Conservation (phyloP, 306 rosid genomes). For the Sesbania bispinosa region DNA sequence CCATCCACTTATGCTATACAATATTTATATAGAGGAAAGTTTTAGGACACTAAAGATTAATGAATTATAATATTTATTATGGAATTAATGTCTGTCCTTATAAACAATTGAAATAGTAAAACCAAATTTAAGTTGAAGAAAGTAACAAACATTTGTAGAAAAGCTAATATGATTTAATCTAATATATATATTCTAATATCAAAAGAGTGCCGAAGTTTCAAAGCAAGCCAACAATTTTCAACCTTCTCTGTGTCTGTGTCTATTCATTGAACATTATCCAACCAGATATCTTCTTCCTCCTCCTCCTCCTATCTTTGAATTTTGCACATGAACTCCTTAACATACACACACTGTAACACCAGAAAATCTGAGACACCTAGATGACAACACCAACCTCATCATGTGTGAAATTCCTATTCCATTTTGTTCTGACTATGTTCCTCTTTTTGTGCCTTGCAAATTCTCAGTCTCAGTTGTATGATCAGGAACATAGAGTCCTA, state of each 20-base stretch:
- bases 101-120: too few species aligned
- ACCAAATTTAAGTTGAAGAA: too few species aligned
- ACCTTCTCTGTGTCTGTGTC: not conserved
- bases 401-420: not conserved
- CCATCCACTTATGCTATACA: too few species aligned
- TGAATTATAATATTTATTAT: too few species aligned
- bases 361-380: not conserved
- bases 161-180: too few species aligned
- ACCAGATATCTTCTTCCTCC: slow-evolving; percentile 9
- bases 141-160: too few species aligned
- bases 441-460: slow-evolving; percentile 1
- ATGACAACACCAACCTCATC: slow-evolving; percentile 10
- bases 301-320: not conserved
- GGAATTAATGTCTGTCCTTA: too few species aligned
- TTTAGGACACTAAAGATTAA: too few species aligned
- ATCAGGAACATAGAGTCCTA: slow-evolving; percentile 20
- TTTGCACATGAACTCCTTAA: not conserved
- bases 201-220: not conserved
- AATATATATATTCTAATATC: too few species aligned
- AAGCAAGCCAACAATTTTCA: slow-evolving; percentile 1
- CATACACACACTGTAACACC: not conserved
- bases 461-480: slow-evolving; percentile 21
- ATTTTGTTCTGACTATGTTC: not conserved
- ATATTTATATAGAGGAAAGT: too few species aligned
- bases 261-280: too few species aligned